Conservation (phyloP, 768 basidiomycete species). For the Tricholoma saponaceum region DNA sequence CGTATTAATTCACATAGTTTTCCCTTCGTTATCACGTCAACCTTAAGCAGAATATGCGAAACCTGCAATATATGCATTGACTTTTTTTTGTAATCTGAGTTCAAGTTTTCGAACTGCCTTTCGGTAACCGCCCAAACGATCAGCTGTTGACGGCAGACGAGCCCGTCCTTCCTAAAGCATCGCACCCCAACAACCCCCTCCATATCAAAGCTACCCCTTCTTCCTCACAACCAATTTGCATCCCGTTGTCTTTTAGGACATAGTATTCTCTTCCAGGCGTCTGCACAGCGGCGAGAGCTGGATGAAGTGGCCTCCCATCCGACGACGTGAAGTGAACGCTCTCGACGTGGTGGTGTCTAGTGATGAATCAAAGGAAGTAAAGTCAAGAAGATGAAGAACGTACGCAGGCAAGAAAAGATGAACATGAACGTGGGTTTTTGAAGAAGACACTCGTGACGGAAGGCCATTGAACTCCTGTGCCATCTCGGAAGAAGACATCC, state of each 20-base stretch:
- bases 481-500: constrained; percentile 69
- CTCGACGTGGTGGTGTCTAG: constrained; percentile 73
- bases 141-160: not conserved
- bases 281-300: constrained; percentile 64
- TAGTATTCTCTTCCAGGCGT: constrained; percentile 67
- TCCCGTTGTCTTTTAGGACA: constrained; percentile 69
- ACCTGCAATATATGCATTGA: not conserved
- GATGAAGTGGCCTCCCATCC: constrained; percentile 44
- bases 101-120: not conserved
- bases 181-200: constrained; percentile 55
- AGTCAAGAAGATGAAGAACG: constrained; percentile 15
- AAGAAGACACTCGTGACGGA: constrained; percentile 12
- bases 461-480: constrained; percentile 64
- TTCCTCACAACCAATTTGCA: constrained; percentile 75
- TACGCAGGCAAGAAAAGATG: constrained; percentile 67
- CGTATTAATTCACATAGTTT: not conserved
- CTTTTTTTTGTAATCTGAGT: not conserved
- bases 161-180: constrained; percentile 5
- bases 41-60: not conserved
- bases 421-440: constrained; percentile 26
- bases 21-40: not conserved
- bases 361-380: not conserved
- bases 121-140: not conserved
- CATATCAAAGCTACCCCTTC: constrained; percentile 63
- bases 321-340: constrained; percentile 61